Evolutionary conservation across 1,284 basidiomycete genomes (phyloP), one percentile per base, ranked within the genome.

Genomic region (Malassezia dermatis): DNA sequence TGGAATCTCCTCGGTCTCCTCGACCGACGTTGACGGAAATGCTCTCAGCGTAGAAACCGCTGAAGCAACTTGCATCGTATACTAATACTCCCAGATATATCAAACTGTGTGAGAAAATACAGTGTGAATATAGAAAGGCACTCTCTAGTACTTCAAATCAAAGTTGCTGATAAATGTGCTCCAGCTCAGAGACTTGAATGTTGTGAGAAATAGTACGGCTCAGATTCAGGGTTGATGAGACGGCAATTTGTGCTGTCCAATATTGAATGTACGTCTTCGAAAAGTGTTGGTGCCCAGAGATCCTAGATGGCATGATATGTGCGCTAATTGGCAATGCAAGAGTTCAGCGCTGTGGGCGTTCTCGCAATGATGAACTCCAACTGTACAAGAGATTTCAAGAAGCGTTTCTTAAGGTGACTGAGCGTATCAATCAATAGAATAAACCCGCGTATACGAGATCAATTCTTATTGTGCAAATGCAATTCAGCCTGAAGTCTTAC

Each of bases 111-210:
- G 6, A 4, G 21, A 12, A n/a, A n/a, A 35, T n/a, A 35, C 11
- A 4, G 7, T n/a, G 5, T n/a, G 32, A 35, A 15, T n/a, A 4
- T n/a, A n/a, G 15, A 35, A 35, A n/a, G 28, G 28, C 7, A 12
- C 11, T 30, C 28, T 8, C 28, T 30, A 10, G 28, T 27, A 32
- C 31, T 39, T 39, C 37, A 21, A 21, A 39, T 55, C 17, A 55
- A 48, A 55, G 41, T 39, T 30, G 7, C 4, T 19, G 10, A 7
- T 13, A 12, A 21, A 8, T 11, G 10, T 31, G 51, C 56, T 44
- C 56, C 52, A 55, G 48, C 53, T 55, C 54, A 48, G 44, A 48
- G 53, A 43, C 53, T 56, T 50, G 32, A 27, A 1, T 23, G 12
- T 28, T 21, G 30, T 34, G 10, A 17, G 19, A 27, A 19, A 13